These are phyloP conservation scores for Prillingera fragicola DNA, from an alignment of 1,284 basidiomycete genomes.

Conservation along the genomic window DNA sequence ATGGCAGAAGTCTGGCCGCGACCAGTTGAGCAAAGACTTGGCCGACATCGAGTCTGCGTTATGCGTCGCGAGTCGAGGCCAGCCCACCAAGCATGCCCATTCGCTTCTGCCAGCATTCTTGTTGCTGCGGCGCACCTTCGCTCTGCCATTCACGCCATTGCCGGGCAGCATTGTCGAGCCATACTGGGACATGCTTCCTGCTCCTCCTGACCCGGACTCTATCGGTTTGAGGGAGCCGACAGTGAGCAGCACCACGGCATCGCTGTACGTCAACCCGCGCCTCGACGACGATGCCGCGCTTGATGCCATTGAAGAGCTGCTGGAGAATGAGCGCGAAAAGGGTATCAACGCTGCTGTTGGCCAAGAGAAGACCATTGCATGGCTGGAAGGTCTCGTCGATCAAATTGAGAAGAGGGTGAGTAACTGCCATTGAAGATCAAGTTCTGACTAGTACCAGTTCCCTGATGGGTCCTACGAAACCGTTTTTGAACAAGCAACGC, in stretches of 20 bases:
- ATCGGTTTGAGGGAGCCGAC: conserved; percentile 39
- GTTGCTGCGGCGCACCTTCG: conserved; percentile 33
- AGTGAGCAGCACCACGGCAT: conserved; percentile 41
- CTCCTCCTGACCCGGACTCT: conserved; percentile 40
- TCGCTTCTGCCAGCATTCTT: conserved; percentile 37
- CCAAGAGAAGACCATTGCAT: conserved; percentile 25
- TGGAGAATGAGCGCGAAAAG: conserved; percentile 40
- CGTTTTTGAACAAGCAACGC: conserved; percentile 28
- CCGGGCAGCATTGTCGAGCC: conserved; percentile 27
- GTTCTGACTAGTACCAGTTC: conserved; percentile 27
- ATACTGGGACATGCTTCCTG: conserved; percentile 36
- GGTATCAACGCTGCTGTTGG: conserved; percentile 18
- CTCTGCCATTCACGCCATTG: conserved; percentile 31
- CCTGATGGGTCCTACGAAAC: conserved; percentile 41
- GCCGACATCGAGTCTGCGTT: conserved; percentile 43
- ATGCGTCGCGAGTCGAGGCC: conserved; percentile 24
- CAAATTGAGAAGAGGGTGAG: conserved; percentile 37
- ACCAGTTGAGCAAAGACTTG: conserved; percentile 41
- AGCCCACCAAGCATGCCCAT: conserved; percentile 20
- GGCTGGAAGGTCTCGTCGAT: conserved; percentile 27
- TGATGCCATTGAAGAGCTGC: conserved; percentile 39
- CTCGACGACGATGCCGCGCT: conserved; percentile 33
- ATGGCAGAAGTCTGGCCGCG: conserved; percentile 44
- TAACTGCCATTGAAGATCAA: background rate
- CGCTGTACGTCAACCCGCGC: conserved; percentile 45